phyloP scores from a whole-genome alignment of 129 eudicot genomes.

The Smallanthus sonchifolius region DNA sequence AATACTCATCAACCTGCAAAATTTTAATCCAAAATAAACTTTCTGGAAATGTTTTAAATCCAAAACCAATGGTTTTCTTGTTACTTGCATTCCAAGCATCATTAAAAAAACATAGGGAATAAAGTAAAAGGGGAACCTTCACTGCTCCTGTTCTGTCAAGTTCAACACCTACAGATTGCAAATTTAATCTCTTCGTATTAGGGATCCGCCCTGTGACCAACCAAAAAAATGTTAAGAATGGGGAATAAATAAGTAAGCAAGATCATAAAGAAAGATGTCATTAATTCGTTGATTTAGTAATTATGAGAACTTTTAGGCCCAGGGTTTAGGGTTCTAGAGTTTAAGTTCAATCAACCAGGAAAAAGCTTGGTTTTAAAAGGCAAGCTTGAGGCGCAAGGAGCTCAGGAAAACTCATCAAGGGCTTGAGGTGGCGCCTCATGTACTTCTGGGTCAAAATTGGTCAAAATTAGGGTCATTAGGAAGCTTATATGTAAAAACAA shows the following conservation, averaged over 20 bases:
- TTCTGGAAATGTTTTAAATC: neutral
- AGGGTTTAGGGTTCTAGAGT: neutral
- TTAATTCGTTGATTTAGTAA: neutral
- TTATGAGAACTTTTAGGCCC: neutral
- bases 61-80: neutral
- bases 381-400: too few species aligned
- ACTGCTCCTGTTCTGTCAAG: slow-evolving; percentile 74
- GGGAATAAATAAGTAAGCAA: neutral
- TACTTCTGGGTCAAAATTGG: too few species aligned
- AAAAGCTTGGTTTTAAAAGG: too few species aligned
- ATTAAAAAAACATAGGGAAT: neutral
- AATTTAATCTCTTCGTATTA: slow-evolving; percentile 82
- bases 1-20: slow-evolving; percentile 69
- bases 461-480: too few species aligned
- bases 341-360: neutral
- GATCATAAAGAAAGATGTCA: too few species aligned
- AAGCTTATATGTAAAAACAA: too few species aligned
- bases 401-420: too few species aligned
- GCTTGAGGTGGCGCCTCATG: too few species aligned
- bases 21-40: neutral
- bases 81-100: slow-evolving; percentile 1
- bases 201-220: slow-evolving; percentile 70
- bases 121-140: slow-evolving; percentile 44
- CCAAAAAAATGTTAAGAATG: slow-evolving; percentile 13
- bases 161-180: slow-evolving; percentile 82